A percentile compares a stretch with the other conserved stretches of the same genome.
Evolutionary conservation across 768 basidiomycete genomes (phyloP).

Genomic region (Fibroporia radiculosa): DNA sequence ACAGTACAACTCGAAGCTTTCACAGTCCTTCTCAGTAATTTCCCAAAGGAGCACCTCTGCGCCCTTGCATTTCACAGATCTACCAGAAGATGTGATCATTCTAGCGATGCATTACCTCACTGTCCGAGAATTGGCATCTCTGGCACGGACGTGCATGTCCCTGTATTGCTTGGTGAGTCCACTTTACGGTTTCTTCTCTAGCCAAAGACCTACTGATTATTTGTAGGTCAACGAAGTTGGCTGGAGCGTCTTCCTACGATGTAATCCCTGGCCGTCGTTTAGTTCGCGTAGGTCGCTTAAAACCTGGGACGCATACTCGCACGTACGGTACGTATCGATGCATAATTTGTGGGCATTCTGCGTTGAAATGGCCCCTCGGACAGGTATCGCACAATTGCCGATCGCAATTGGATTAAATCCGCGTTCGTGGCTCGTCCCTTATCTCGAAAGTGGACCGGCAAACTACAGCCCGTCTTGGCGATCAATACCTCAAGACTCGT

Average conservation of each 20-base stretch:
- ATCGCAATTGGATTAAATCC: slow-evolving; percentile 42
- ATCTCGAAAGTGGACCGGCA: slow-evolving; percentile 48
- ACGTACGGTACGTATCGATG: slow-evolving; percentile 25
- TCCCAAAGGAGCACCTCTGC: too few species aligned
- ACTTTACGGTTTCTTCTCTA: neutral
- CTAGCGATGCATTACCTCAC: slow-evolving; percentile 40
- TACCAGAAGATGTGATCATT: slow-evolving; percentile 53
- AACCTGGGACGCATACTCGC: slow-evolving; percentile 35
- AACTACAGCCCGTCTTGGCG: slow-evolving; percentile 48
- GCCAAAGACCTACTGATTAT: neutral
- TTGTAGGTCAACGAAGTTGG: slow-evolving; percentile 55
- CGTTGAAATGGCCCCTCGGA: neutral
- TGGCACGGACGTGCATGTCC: slow-evolving; percentile 32
- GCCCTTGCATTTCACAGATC: slow-evolving; percentile 11
- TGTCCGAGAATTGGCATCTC: slow-evolving; percentile 31
- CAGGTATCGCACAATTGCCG: slow-evolving; percentile 43
- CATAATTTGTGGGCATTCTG: neutral
- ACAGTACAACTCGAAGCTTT: too few species aligned
- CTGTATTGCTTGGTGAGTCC: slow-evolving; percentile 36
- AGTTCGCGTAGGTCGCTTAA: slow-evolving; percentile 38
- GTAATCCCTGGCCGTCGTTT: slow-evolving; percentile 45
- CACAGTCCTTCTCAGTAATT: too few species aligned
- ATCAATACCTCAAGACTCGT: slow-evolving; percentile 47
- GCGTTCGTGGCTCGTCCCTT: slow-evolving; percentile 60
- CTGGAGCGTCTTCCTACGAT: slow-evolving; percentile 46